Conservation (phyloP, 208 protist genomes). For the Trypanosoma melophagium region DNA sequence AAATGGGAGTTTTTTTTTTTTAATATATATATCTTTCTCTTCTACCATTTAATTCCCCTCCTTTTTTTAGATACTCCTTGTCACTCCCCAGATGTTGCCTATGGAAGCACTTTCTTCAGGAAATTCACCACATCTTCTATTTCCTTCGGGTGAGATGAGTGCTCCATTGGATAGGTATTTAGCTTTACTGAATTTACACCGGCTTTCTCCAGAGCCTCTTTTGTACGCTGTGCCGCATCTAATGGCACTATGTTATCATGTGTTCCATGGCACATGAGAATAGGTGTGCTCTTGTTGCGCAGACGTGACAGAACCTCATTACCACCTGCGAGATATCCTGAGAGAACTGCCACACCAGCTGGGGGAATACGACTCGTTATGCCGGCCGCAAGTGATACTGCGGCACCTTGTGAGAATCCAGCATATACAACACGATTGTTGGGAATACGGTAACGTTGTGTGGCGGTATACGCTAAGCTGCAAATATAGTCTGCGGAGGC, state of each 20-base stretch:
- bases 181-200: slow-evolving; percentile 43
- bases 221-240: slow-evolving; percentile 43
- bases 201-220: slow-evolving; percentile 42
- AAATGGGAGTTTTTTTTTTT: too few relatives aligned
- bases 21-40: slow-evolving; percentile 6
- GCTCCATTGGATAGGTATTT: slow-evolving; percentile 81
- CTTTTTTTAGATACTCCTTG: slow-evolving; percentile 5
- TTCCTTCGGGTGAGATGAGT: slow-evolving; percentile 69
- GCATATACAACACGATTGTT: slow-evolving; percentile 82
- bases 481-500: slow-evolving; percentile 71
- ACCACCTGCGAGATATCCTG: slow-evolving; percentile 71
- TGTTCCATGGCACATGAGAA: slow-evolving; percentile 78
- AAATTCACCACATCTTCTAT: slow-evolving; percentile 68
- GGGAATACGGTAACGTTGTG: slow-evolving; percentile 55
- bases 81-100: slow-evolving; percentile 6
- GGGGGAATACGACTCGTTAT: slow-evolving; percentile 57
- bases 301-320: slow-evolving; percentile 49
- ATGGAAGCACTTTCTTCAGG: slow-evolving; percentile 52
- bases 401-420: slow-evolving; percentile 92
- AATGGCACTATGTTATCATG: slow-evolving; percentile 79
- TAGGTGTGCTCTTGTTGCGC: slow-evolving; percentile 38
- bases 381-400: slow-evolving; percentile 72
- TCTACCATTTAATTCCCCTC: neutral
- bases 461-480: slow-evolving; percentile 56
- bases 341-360: slow-evolving; percentile 71